A percentile compares a stretch with the other conserved stretches of the same genome.
Evolutionary conservation across 2,329 filamentous ascomycete species (phyloP).

Genomic region (Gnomoniopsis smithogilvyi): DNA sequence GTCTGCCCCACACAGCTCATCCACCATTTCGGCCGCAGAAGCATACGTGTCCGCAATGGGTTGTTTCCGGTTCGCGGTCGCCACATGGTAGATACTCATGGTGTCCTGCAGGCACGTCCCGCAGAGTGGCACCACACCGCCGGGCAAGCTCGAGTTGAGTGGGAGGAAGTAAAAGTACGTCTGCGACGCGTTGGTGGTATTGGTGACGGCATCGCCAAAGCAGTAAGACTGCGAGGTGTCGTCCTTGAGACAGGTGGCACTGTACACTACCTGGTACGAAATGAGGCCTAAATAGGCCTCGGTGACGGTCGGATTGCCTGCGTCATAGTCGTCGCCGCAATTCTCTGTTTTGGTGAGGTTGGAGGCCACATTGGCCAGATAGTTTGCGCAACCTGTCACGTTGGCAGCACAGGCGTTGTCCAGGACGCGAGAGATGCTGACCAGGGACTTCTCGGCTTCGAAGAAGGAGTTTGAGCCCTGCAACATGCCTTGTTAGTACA

Average conservation of each 20-base stretch:
- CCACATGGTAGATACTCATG: constrained; percentile 75
- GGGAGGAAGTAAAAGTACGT: constrained; percentile 84
- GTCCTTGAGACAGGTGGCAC: constrained; percentile 75
- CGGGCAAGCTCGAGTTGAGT: constrained; percentile 68
- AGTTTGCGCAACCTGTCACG: constrained; percentile 58
- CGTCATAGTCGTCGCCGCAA: constrained; percentile 69
- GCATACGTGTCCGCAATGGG: constrained; percentile 68
- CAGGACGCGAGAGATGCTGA: constrained; percentile 72
- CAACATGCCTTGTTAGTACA: constrained; percentile 20
- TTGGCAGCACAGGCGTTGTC: constrained; percentile 74
- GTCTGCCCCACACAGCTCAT: constrained; percentile 57
- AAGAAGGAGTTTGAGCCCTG: constrained; percentile 86
- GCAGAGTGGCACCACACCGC: constrained; percentile 68
- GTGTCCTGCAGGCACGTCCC: constrained; percentile 72
- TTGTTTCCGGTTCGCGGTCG: constrained; percentile 62
- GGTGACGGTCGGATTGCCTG: constrained; percentile 66
- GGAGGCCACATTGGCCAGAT: constrained; percentile 62
- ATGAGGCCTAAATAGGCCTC: constrained; percentile 73
- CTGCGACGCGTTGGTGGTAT: constrained; percentile 65
- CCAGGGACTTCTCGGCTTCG: constrained; percentile 66
- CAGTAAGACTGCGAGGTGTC: constrained; percentile 65
- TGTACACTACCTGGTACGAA: constrained; percentile 75
- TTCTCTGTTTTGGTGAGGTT: constrained; percentile 60
- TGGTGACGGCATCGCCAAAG: constrained; percentile 82
- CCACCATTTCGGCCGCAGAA: constrained; percentile 68